These are phyloP conservation scores for Fusarium sacchari DNA, from an alignment of 2,329 filamentous ascomycete genomes.

Conservation along the genomic window DNA sequence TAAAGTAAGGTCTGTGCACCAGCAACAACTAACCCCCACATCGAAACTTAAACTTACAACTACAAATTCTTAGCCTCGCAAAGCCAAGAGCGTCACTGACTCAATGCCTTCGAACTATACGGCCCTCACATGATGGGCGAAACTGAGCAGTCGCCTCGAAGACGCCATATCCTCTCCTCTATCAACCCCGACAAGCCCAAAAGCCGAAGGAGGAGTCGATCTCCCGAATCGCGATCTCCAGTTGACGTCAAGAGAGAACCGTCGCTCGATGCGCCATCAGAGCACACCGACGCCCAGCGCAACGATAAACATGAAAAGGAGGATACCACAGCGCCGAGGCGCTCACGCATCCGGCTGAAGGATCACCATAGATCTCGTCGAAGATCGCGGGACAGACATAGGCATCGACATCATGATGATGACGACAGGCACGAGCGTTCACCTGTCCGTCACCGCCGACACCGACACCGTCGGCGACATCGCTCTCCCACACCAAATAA, in stretches of 20 bases:
- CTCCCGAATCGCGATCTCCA: slow-evolving; percentile 8
- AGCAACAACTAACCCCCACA: background rate
- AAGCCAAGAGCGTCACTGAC: slow-evolving; percentile 1
- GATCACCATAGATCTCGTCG: slow-evolving; percentile 43
- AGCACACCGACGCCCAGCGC: slow-evolving; percentile 3
- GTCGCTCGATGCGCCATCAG: slow-evolving; percentile 7
- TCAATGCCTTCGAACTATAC: slow-evolving; percentile 33
- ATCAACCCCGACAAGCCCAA: slow-evolving; percentile 50
- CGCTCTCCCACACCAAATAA: slow-evolving; percentile 60
- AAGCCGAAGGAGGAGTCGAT: slow-evolving; percentile 20
- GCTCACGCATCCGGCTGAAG: slow-evolving; percentile 50
- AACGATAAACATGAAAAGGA: slow-evolving; percentile 28
- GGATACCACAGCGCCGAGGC: slow-evolving; percentile 43
- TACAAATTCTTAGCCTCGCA: background rate
- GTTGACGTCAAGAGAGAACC: slow-evolving; percentile 9
- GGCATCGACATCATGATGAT: slow-evolving; percentile 32
- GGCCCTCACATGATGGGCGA: slow-evolving; percentile 48
- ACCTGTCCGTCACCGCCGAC: slow-evolving; percentile 46
- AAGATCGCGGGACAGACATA: slow-evolving; percentile 34
- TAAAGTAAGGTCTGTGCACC: background rate
- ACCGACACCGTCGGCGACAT: slow-evolving; percentile 48
- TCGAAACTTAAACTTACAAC: slow-evolving; percentile 13
- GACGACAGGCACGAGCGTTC: slow-evolving; percentile 34
- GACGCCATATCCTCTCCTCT: slow-evolving; percentile 61
- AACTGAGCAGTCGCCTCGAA: slow-evolving; percentile 48